These are phyloP conservation scores for Papiliotrema laurentii DNA, from an alignment of 1,284 basidiomycete species.

Conservation along the genomic window DNA sequence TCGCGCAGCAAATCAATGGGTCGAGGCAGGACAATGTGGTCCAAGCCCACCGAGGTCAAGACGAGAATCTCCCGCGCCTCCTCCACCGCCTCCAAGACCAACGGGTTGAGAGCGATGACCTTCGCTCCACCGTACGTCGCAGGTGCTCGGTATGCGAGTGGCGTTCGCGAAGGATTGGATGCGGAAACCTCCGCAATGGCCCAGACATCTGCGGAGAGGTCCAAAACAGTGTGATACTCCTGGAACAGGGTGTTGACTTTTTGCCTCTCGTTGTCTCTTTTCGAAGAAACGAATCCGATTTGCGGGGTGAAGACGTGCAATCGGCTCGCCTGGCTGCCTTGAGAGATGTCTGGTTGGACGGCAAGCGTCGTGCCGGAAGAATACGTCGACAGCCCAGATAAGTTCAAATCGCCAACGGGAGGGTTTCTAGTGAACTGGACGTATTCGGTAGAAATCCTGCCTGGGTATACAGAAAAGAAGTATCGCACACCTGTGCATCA, in stretches of 20 bases:
- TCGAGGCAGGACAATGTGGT: slow-evolving; percentile 27
- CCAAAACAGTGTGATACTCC: slow-evolving; percentile 46
- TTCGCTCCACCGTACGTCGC: too few relatives aligned
- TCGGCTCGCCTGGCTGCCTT: slow-evolving; percentile 17
- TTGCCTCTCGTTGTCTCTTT: slow-evolving; percentile 27
- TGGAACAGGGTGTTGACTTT: slow-evolving; percentile 12
- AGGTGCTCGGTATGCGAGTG: slow-evolving; percentile 10
- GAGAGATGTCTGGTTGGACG: too few relatives aligned
- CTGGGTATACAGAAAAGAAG: too few relatives aligned
- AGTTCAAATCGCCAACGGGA: too few relatives aligned
- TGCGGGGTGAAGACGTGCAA: slow-evolving; percentile 31
- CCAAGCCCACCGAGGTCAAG: slow-evolving; percentile 35
- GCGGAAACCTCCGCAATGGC: slow-evolving; percentile 56
- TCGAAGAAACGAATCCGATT: slow-evolving; percentile 28
- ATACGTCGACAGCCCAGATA: too few relatives aligned
- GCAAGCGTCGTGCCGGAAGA: slow-evolving; percentile 37
- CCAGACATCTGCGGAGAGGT: slow-evolving; percentile 77
- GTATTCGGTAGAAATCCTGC: too few relatives aligned
- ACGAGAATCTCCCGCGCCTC: slow-evolving; percentile 35
- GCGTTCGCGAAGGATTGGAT: slow-evolving; percentile 23
- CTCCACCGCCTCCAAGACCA: slow-evolving; percentile 28
- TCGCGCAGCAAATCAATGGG: slow-evolving; percentile 38
- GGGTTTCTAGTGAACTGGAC: too few relatives aligned
- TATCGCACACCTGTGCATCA: too few relatives aligned
- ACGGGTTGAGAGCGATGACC: slow-evolving; percentile 27